These are phyloP conservation scores for Herpotrichia juniperi DNA, from an alignment of 2,329 filamentous ascomycete genomes.

Conservation along the genomic window DNA sequence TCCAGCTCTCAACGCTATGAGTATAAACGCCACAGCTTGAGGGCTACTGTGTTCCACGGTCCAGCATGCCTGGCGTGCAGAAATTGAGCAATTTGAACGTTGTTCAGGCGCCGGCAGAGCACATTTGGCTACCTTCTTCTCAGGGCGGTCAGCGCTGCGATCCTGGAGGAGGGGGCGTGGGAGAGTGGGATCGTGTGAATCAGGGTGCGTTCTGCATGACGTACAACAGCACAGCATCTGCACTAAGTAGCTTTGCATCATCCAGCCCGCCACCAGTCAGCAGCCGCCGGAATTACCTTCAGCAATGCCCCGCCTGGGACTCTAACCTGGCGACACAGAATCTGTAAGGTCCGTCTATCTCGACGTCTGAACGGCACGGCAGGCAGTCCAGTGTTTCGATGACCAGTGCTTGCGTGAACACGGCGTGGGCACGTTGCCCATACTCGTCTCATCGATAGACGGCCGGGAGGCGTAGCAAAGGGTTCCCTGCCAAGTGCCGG, in stretches of 20 bases:
- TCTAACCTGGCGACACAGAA: slow-evolving; percentile 5
- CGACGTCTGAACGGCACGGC: neutral
- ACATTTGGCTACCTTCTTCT: neutral
- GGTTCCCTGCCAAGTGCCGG: neutral
- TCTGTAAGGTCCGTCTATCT: slow-evolving; percentile 3
- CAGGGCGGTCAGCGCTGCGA: slow-evolving; percentile 6
- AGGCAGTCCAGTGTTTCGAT: neutral
- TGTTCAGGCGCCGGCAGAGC: neutral
- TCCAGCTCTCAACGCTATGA: neutral
- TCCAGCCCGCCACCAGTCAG: slow-evolving; percentile 17
- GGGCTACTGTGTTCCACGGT: neutral
- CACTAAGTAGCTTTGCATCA: slow-evolving; percentile 11
- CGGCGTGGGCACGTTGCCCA: slow-evolving; percentile 4
- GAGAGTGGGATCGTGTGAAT: slow-evolving; percentile 8
- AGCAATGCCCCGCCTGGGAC: slow-evolving; percentile 17
- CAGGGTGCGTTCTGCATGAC: slow-evolving; percentile 17
- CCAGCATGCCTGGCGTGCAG: neutral
- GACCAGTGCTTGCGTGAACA: neutral
- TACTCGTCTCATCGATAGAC: slow-evolving; percentile 4
- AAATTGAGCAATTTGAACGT: neutral
- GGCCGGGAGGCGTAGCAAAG: slow-evolving; percentile 3
- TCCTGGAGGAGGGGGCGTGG: slow-evolving; percentile 5
- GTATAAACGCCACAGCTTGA: neutral
- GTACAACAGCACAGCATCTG: slow-evolving; percentile 21
- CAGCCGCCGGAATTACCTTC: slow-evolving; percentile 13